Evolutionary conservation across 73 alveolate species (phyloP), one percentile per base, ranked within the genome.

Genomic region (Symbiodinium pilosum): DNA sequence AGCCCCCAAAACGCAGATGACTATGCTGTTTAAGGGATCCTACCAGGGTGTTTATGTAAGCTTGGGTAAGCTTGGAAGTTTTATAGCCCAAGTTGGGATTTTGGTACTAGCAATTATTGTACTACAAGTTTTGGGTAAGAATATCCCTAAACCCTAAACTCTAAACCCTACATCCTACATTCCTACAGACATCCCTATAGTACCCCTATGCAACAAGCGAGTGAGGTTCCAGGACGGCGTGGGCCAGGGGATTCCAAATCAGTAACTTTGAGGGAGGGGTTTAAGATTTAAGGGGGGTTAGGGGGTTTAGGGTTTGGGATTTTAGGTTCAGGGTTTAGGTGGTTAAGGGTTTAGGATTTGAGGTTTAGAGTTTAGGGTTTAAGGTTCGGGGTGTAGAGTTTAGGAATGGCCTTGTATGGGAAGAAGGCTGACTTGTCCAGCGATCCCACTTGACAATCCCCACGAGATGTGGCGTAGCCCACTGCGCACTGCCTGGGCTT

Each of bases 381-480:
- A 54, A 6, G 71, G 26, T 30, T 54, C 26, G n/a, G 71, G 64
- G 64, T 47, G 16, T 47, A 47, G 64, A 47, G 8, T 47, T 47
- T 47, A 16, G 24, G 16, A 47, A 11, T 47, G 24, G 64, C 97
- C 97, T 91, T 91, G 81, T n/a, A 32, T 1, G 97, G 88, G 36
- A 68, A 43, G 30, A 68, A 69, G 88, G 97, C 38, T 0, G 97
- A 68, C 42, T 91, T 91, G 88, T 71, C n/a, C 77, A 91, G 40
- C 3, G 87, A 34, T 12, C 43, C 87, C 75, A 42, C 32, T 88
- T 91, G 83, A 52, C 97, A 91, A 52, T 91, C 97, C 5, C 88
- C 51, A 28, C 97, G 97, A 41, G 97, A 73, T 26, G 97, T 91
- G 81, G 75, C 97, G 41, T 91, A 91, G 40, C 97, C 97, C 83